Conservation (phyloP, 2,329 filamentous ascomycete species). For the Dothideomycetes sp. region DNA sequence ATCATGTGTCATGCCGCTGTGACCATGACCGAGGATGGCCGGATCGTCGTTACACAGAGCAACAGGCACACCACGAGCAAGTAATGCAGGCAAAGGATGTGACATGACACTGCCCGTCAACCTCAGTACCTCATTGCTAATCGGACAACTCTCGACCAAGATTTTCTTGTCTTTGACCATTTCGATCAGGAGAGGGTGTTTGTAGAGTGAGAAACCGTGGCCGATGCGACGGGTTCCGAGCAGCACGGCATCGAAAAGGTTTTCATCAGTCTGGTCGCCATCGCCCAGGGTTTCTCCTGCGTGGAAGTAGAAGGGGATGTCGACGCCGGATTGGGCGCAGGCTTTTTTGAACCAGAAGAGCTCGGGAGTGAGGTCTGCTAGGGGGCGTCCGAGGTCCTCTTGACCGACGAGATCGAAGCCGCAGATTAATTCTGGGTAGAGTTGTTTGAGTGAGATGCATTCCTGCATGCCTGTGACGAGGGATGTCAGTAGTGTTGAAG, state of each 20-base stretch:
- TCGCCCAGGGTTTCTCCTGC: slow-evolving; percentile 81
- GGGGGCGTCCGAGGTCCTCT: slow-evolving; percentile 68
- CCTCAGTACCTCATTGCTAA: slow-evolving; percentile 79
- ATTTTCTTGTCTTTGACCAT: slow-evolving; percentile 85
- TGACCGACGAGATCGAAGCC: slow-evolving; percentile 88
- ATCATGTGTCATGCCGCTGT: slow-evolving; percentile 76
- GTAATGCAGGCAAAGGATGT: slow-evolving; percentile 72
- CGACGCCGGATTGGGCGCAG: slow-evolving; percentile 65
- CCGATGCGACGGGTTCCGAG: slow-evolving; percentile 83
- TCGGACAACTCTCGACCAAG: slow-evolving; percentile 80
- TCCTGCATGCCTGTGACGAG: slow-evolving; percentile 57
- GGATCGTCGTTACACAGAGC: slow-evolving; percentile 86
- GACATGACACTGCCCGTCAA: slow-evolving; percentile 66
- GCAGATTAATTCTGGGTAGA: slow-evolving; percentile 68
- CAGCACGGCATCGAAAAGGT: slow-evolving; percentile 81
- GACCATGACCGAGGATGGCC: slow-evolving; percentile 75
- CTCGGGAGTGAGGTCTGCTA: slow-evolving; percentile 69
- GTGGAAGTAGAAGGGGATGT: slow-evolving; percentile 93
- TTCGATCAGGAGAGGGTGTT: slow-evolving; percentile 81
- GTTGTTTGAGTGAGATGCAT: slow-evolving; percentile 73
- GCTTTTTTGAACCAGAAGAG: slow-evolving; percentile 90
- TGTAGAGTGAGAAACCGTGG: slow-evolving; percentile 79
- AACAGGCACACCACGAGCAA: slow-evolving; percentile 76
- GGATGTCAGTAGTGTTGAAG: background rate
- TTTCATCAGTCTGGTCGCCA: slow-evolving; percentile 66